Percentiles rank a stretch among this genome's conserved stretches.
phyloP scores from a whole-genome alignment of 495 filamentous ascomycete genomes.

The Xylaria bambusicola region DNA sequence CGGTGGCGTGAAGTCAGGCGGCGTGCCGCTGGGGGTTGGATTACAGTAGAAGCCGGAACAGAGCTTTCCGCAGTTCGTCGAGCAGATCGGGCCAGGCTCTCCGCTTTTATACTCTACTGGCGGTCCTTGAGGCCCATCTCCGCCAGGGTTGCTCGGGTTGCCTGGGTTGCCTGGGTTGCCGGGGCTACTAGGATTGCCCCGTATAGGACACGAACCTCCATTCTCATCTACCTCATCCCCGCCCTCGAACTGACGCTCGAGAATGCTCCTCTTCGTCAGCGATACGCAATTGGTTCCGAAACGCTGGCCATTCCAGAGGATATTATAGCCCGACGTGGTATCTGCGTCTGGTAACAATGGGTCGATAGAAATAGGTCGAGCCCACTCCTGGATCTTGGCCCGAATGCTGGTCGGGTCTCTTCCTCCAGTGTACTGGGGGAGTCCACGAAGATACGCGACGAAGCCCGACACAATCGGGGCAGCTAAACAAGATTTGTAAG shows the following conservation, averaged over 20 bases:
- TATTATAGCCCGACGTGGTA: not conserved
- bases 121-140: not conserved
- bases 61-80: not conserved
- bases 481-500: not conserved
- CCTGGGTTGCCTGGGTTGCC: not conserved
- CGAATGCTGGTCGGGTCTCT: not conserved
- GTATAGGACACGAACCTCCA: not conserved
- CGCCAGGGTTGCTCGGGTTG: not conserved
- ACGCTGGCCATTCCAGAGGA: not conserved
- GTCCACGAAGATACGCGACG: constrained; percentile 41
- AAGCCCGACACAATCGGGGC: constrained; percentile 58
- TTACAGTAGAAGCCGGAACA: not conserved
- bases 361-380: not conserved
- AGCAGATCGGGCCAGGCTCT: not conserved
- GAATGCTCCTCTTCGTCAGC: not conserved
- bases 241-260: not conserved
- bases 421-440: not conserved
- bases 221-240: not conserved
- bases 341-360: not conserved
- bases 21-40: not conserved
- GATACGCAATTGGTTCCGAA: not conserved
- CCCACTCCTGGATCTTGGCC: not conserved
- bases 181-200: not conserved
- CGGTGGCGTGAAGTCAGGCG: not conserved
- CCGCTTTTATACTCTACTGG: not conserved